Base-by-base conservation (phyloP, 2,329 filamentous ascomycete species). In the Cladosporium sp. region DNA sequence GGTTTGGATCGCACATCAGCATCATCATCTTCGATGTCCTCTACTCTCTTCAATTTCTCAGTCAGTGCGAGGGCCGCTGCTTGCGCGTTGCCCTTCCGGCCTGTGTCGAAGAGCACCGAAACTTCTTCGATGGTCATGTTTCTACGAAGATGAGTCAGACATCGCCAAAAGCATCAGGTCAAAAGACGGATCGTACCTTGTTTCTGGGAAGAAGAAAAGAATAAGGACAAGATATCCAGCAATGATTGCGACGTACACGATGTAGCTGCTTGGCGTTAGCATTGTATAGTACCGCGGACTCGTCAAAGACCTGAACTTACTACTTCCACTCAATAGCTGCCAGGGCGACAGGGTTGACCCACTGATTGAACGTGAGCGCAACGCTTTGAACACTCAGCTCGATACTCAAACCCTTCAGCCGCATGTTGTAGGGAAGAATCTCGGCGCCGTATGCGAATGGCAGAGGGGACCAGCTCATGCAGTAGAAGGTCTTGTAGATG, bases 281-380 rank as follows among this genome's bases (percentile, higher is more conserved):
- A n/a, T n/a, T n/a, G n/a, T n/a, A n/a, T n/a, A n/a, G n/a, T n/a
- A n/a, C n/a, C n/a, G n/a, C n/a, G n/a, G n/a, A n/a, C n/a, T n/a
- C n/a, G n/a, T n/a, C n/a, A n/a, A n/a, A n/a, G n/a, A n/a, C n/a
- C n/a, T n/a, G n/a, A n/a, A n/a, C 38, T 37, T 52, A 54, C 41
- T 43, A 54, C 20, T 42, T 39, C 52, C 52, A 54, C n/a, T 42
- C 13, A 15, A 54, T 29, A 32, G 30, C 43, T 6, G 15, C 38
- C 7, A 54, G 41, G 5, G 52, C 52, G 12, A 54, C 43, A 7
- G 52, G 52, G 19, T 54, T 54, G n/a, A 53, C 51, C 29, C 34
- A 53, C 36, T 53, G 51, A 18, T 53, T 53, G 43, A 47, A 47
- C 2, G 32, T 15, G 3, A n/a, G n/a, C 4, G 43, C 43, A 18